phyloP scores from a whole-genome alignment of 768 basidiomycete genomes.

The Russula olivacea region DNA sequence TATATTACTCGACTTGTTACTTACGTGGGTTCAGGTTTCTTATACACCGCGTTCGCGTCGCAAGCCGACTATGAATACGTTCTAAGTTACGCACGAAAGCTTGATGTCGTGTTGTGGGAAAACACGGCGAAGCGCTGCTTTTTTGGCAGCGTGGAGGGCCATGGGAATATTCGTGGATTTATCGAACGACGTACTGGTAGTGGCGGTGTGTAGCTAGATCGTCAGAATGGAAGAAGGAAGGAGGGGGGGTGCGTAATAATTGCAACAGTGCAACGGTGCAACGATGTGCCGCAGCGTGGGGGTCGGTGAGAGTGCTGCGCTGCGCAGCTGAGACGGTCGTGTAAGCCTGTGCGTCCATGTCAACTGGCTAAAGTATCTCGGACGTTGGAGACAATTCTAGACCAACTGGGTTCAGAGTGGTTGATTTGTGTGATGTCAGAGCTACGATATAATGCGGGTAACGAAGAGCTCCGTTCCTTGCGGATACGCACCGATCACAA shows the following conservation, averaged over 20 bases:
- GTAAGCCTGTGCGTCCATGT: not conserved
- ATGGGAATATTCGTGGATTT: conserved; percentile 71
- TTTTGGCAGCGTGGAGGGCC: conserved; percentile 75
- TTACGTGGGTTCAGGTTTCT: conserved; percentile 50
- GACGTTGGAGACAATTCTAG: not conserved
- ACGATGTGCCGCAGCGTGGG: not conserved
- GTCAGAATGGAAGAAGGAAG: not conserved
- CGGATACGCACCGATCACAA: not conserved
- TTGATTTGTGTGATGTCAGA: not conserved
- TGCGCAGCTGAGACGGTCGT: not conserved
- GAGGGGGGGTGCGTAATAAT: not conserved
- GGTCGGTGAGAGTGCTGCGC: not conserved
- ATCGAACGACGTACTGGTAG: conserved; percentile 62
- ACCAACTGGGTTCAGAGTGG: not conserved
- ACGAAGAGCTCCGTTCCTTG: not conserved
- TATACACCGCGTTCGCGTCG: conserved; percentile 84
- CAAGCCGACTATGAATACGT: conserved; percentile 86
- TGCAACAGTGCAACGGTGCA: not conserved
- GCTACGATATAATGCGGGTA: not conserved
- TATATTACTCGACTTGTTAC: not conserved
- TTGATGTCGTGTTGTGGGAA: conserved; percentile 83
- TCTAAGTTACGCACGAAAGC: conserved; percentile 74
- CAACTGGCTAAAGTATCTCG: not conserved
- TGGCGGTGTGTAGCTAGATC: conserved; percentile 3
- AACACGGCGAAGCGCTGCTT: conserved; percentile 67